Base-by-base conservation (phyloP, 2,329 filamentous ascomycete genomes). In the Botrytis porri region DNA sequence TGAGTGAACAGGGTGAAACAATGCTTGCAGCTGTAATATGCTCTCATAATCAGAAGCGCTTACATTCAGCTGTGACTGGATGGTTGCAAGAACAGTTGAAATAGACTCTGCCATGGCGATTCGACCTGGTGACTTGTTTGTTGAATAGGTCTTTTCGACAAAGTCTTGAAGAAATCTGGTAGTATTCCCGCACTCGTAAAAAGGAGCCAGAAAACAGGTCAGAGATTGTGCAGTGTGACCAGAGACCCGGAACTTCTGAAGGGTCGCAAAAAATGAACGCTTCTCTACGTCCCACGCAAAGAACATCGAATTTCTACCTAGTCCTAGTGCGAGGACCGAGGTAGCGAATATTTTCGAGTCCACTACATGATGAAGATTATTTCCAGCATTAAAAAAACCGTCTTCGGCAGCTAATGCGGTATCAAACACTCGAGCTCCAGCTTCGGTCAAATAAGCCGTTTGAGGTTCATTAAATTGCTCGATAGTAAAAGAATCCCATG, bases 291-390 rank as follows among this genome's bases (percentile, higher is more conserved):
- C 84, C 85, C 88, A 93, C 0, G 82, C 79, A 80, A 93, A 96
- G 48, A 96, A 86, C 2, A 92, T 84, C 0, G 93, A 95, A 57
- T 89, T 90, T 65, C 92, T 86, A 0, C 93, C 93, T 9, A 94
- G 86, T 0, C 89, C 88, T 1, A 95, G 83, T 20, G 89, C 87
- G 74, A 92, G 84, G 0, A 95, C 83, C 18, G 89, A 90, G 29
- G 85, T 81, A 67, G 85, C 81, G 78, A 89, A 91, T 8, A 83
- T 79, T 32, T 81, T 83, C 1, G 84, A 81, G 66, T 88, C 84
- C 4, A 90, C 80, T 18, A 87, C 79, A 20, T 83, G 80, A 9
- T 83, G 80, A 4, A 82, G 78, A 12, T 79, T 78, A 48, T 85
- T 85, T 63, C 76, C 79, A 45, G 84, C 77, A 57, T 76, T 77